phyloP scores from a whole-genome alignment of 2,329 filamentous ascomycete genomes.

The Rachicladosporium sp. region DNA sequence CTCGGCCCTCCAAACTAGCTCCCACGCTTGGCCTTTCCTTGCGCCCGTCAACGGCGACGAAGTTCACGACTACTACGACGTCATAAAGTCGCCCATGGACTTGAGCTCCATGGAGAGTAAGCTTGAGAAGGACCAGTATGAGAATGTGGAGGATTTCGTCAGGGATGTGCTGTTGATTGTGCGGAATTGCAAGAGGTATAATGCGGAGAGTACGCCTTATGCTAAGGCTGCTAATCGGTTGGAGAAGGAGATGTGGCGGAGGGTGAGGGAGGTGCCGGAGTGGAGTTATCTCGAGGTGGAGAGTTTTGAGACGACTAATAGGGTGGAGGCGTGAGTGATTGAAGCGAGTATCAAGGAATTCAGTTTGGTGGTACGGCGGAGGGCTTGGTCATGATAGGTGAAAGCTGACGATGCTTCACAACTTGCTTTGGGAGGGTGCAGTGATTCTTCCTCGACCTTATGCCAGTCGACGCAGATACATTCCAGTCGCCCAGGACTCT shows the following conservation, averaged over 20 bases:
- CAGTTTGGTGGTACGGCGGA: no score
- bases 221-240: constrained; percentile 90
- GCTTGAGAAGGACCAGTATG: constrained; percentile 85
- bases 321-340: constrained; percentile 6
- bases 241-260: constrained; percentile 89
- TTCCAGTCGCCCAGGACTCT: no score
- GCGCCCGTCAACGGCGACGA: constrained; percentile 90
- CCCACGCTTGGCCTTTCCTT: constrained; percentile 86
- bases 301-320: constrained; percentile 22
- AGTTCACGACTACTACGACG: constrained; percentile 96
- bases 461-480: no score
- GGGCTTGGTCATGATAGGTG: no score
- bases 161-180: constrained; percentile 81
- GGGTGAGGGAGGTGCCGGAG: constrained; percentile 83
- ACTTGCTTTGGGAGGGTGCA: no score
- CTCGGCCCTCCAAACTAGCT: constrained; percentile 90
- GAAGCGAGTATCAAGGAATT: no score
- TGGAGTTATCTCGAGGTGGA: constrained; percentile 45
- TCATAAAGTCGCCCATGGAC: constrained; percentile 97
- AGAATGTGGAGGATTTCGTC: constrained; percentile 83
- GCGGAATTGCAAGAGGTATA: constrained; percentile 90
- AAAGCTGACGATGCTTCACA: no score
- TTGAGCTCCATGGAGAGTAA: constrained; percentile 90
- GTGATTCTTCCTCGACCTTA: no score
- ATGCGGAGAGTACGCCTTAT: constrained; percentile 89